These are phyloP conservation scores for Ailanthus altissimus DNA, from an alignment of 345 rosid species.

Conservation along the genomic window DNA sequence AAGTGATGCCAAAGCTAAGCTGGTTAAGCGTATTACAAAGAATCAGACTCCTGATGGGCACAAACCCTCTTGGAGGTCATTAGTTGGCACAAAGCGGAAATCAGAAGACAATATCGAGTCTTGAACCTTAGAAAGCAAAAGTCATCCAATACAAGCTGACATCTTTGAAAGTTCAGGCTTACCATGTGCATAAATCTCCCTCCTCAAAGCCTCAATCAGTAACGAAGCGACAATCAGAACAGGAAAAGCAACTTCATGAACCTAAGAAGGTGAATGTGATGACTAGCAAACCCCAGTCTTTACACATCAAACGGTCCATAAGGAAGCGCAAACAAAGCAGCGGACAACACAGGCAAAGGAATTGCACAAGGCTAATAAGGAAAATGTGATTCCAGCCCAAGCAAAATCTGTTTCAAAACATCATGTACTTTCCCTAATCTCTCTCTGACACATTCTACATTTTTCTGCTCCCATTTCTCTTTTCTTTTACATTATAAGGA, in stretches of 20 bases:
- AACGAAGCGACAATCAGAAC: background rate
- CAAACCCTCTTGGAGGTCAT: background rate
- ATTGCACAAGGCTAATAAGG: background rate
- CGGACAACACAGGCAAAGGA: background rate
- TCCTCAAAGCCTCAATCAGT: background rate
- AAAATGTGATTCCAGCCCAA: background rate
- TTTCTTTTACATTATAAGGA: background rate
- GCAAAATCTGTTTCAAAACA: background rate
- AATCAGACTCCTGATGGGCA: background rate
- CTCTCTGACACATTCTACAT: background rate
- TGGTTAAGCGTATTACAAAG: background rate
- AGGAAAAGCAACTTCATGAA: background rate
- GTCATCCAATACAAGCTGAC: background rate
- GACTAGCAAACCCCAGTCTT: background rate
- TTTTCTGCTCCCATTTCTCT: background rate
- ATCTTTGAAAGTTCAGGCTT: background rate
- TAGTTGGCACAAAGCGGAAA: background rate
- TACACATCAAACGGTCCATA: background rate
- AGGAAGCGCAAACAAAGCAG: background rate
- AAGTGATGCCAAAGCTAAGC: background rate
- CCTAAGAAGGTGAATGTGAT: background rate
- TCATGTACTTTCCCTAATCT: background rate
- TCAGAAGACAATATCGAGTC: background rate
- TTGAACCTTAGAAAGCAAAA: background rate
- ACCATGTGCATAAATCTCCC: background rate